phyloP scores from a whole-genome alignment of 805 yeast genomes.

The Ogataea henricii region DNA sequence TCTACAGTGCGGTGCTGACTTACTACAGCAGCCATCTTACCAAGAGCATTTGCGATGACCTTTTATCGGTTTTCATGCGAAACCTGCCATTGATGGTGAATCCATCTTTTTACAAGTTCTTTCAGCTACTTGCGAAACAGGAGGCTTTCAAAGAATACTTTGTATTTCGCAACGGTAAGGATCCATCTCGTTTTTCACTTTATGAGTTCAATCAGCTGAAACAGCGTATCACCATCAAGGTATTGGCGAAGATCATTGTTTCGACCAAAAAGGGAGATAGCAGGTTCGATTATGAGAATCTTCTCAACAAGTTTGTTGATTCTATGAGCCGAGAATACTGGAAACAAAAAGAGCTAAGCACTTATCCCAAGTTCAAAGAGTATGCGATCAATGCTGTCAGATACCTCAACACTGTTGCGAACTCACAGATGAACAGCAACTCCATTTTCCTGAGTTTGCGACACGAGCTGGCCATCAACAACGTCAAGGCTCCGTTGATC shows the following conservation, averaged over 20 bases:
- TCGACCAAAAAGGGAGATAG: conserved; percentile 14
- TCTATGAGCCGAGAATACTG: conserved; percentile 23
- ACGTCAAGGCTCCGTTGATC: conserved; percentile 23
- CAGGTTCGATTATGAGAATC: background rate
- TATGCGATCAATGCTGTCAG: conserved; percentile 24
- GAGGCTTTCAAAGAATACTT: conserved; percentile 13
- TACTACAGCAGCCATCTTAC: conserved; percentile 15
- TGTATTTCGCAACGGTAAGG: conserved; percentile 26
- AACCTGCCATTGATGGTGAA: conserved; percentile 19
- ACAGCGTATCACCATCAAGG: conserved; percentile 22
- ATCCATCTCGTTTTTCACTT: conserved; percentile 15
- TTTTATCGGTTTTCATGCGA: conserved; percentile 19
- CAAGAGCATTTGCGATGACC: conserved; percentile 8
- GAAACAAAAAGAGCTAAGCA: conserved; percentile 2
- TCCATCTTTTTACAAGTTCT: conserved; percentile 19
- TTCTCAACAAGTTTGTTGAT: conserved; percentile 17
- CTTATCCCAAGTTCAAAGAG: conserved; percentile 10
- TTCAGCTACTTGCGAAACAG: conserved; percentile 17
- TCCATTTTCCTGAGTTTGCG: conserved; percentile 25
- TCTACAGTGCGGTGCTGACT: conserved; percentile 24
- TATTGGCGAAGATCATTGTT: conserved; percentile 24
- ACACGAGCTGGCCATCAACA: conserved; percentile 23
- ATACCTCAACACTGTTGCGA: conserved; percentile 30
- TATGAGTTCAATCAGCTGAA: conserved; percentile 21
- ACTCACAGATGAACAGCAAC: conserved; percentile 13